phyloP scores from a whole-genome alignment of 192 early-diverging fungal species.

The Dimargaris cristalligena region DNA sequence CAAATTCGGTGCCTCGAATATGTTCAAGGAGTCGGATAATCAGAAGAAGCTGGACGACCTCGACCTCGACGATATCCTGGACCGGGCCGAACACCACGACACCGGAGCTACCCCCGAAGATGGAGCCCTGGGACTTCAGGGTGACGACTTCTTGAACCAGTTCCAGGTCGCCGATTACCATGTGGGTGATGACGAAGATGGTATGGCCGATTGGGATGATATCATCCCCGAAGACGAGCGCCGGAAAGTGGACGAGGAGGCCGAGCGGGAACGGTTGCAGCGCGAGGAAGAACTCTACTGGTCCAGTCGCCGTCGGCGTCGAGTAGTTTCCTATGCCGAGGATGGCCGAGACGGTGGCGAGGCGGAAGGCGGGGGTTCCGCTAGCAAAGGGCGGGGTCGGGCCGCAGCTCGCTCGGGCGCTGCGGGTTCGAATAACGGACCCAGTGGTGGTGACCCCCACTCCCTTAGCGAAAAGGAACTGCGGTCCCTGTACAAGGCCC shows the following conservation, averaged over 20 bases:
- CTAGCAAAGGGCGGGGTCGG: too few relatives aligned
- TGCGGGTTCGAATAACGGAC: conserved; percentile 1
- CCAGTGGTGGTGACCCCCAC: conserved; percentile 19
- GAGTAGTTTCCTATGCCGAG: conserved; percentile 46
- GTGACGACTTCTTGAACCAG: conserved; percentile 87
- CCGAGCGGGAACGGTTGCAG: conserved; percentile 28
- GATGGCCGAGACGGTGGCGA: too few relatives aligned
- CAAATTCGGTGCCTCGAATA: conserved; percentile 96
- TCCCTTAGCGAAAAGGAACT: conserved; percentile 62
- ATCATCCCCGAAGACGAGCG: conserved; percentile 85
- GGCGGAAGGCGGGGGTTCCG: too few relatives aligned
- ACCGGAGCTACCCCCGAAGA: conserved; percentile 45
- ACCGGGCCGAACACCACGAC: conserved; percentile 82
- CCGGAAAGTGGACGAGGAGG: conserved; percentile 45
- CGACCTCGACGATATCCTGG: conserved; percentile 94
- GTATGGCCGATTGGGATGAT: conserved; percentile 71
- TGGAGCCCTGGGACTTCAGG: conserved; percentile 29
- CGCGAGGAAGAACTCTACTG: conserved; percentile 36
- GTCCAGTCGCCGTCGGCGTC: conserved; percentile 26
- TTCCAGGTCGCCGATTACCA: conserved; percentile 86
- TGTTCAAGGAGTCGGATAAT: conserved; percentile 67
- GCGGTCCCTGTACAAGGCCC: conserved; percentile 56
- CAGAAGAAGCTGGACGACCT: conserved; percentile 79
- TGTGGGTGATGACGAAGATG: conserved; percentile 23
- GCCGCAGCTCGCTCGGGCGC: too few relatives aligned